phyloP scores from a whole-genome alignment of 78 protist genomes.

The Dictyostelium purpureum region DNA sequence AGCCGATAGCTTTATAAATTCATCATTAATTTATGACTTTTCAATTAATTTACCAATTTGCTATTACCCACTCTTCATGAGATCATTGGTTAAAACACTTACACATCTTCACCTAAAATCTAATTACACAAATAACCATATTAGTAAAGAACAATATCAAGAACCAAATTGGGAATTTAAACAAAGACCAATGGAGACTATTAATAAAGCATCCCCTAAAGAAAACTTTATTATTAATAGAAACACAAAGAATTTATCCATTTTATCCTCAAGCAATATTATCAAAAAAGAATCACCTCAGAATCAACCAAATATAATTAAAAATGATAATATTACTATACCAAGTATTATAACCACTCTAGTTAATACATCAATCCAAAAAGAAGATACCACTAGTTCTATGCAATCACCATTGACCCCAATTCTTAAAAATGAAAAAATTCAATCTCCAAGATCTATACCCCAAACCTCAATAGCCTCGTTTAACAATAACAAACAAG shows the following conservation, averaged over 20 bases:
- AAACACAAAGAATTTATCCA: background rate
- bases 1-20: background rate
- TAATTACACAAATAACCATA: background rate
- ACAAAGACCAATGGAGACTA: background rate
- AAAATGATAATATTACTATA: too few relatives aligned
- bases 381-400: too few relatives aligned
- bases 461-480: too few relatives aligned
- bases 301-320: too few relatives aligned
- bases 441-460: too few relatives aligned
- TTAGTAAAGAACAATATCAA: background rate
- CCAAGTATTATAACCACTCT: too few relatives aligned
- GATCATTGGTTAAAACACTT: background rate
- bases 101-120: slow-evolving; percentile 2
- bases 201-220: background rate
- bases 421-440: too few relatives aligned
- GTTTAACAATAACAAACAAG: too few relatives aligned
- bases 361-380: too few relatives aligned
- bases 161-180: slow-evolving; percentile 26
- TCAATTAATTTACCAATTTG: background rate
- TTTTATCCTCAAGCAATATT: background rate
- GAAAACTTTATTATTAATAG: background rate
- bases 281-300: too few relatives aligned
- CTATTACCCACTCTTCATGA: slow-evolving; percentile 26
- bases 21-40: background rate
- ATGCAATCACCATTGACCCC: too few relatives aligned